These are phyloP conservation scores for Letharia lupina DNA, from an alignment of 495 filamentous ascomycete genomes.

Conservation along the genomic window DNA sequence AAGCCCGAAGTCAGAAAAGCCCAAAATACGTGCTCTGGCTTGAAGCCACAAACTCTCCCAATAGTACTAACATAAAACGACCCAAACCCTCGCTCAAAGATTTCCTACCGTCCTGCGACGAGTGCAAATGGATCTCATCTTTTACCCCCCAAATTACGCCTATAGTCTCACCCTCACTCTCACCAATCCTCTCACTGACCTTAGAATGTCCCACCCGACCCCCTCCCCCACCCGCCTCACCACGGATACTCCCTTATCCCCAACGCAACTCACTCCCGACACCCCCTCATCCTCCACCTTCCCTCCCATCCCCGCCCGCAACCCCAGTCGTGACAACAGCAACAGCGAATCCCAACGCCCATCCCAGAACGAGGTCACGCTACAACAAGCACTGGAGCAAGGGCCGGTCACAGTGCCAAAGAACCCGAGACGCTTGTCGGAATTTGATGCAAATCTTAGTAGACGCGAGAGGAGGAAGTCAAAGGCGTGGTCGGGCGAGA, in stretches of 20 bases:
- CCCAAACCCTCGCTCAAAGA: neutral
- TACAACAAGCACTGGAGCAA: neutral
- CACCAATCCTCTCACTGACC: neutral
- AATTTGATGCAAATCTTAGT: neutral
- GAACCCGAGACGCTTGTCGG: constrained; percentile 2
- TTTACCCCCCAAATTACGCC: neutral
- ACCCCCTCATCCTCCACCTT: neutral
- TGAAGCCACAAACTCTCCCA: neutral
- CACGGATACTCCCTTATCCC: neutral
- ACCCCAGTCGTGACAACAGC: neutral
- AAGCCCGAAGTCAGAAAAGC: neutral
- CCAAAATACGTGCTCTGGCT: neutral
- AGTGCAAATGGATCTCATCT: neutral
- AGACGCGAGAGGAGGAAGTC: constrained; percentile 2
- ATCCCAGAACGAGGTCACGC: neutral
- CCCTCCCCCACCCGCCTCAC: neutral
- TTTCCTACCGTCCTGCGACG: neutral
- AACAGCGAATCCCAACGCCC: neutral
- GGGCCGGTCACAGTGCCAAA: neutral
- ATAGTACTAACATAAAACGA: neutral
- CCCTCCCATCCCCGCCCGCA: neutral
- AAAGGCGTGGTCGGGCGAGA: neutral
- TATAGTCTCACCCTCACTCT: neutral
- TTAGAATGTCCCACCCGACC: neutral
- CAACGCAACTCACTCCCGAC: neutral